A percentile compares a stretch with the other conserved stretches of the same genome.
Evolutionary conservation across 257 asterid genomes (phyloP).

Genomic region (Fraxinus cuspidata): DNA sequence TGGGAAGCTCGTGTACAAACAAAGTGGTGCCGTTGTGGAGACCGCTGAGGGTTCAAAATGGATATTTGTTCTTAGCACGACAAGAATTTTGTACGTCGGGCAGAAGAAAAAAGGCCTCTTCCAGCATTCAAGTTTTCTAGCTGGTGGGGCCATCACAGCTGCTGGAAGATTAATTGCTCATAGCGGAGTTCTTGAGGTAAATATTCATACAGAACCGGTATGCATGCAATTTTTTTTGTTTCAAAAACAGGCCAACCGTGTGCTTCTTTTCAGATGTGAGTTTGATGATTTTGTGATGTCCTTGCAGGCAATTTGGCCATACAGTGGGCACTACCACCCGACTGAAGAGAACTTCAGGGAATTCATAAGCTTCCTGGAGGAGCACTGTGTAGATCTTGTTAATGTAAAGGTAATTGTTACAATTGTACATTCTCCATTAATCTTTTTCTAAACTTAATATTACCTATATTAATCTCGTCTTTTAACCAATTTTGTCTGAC

Average conservation of each 20-base stretch:
- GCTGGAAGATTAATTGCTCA: conserved; percentile 91
- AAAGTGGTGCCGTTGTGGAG: conserved; percentile 59
- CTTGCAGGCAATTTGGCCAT: conserved; percentile 88
- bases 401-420: conserved; percentile 65
- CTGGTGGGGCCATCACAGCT: conserved; percentile 94
- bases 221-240: not conserved
- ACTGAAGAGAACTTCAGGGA: conserved; percentile 89
- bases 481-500: conserved; percentile 20
- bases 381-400: conserved; percentile 66
- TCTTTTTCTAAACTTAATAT: not conserved
- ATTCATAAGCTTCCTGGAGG: conserved; percentile 79
- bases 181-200: conserved; percentile 78
- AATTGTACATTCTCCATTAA: not conserved
- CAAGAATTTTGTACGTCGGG: conserved; percentile 72
- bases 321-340: conserved; percentile 94
- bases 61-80: conserved; percentile 92
- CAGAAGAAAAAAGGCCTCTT: conserved; percentile 78
- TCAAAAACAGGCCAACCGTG: not conserved
- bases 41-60: conserved; percentile 80
- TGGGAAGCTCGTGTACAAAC: conserved; percentile 72
- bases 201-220: not conserved
- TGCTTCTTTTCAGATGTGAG: not conserved
- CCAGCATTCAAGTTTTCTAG: conserved; percentile 90
- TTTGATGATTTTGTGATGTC: conserved; percentile 6
- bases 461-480: not conserved